phyloP scores from a whole-genome alignment of 352 stramenopile species.

The Globisporangium solare region DNA sequence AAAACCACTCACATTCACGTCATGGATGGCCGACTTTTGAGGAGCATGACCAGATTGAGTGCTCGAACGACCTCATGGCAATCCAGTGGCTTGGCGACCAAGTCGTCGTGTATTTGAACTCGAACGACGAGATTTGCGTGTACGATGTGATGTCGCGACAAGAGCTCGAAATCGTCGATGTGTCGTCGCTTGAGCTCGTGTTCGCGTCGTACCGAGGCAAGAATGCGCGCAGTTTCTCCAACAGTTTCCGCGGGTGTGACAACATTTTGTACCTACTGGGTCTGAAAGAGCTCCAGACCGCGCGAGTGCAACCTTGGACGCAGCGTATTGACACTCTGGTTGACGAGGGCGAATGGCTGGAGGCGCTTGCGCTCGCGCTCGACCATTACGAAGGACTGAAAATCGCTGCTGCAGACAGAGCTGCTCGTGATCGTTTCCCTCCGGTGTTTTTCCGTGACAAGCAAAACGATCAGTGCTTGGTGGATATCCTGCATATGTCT shows the following conservation, averaged over 20 bases:
- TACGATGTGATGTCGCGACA: slow-evolving; percentile 96
- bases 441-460: slow-evolving; percentile 86
- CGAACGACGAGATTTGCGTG: slow-evolving; percentile 94
- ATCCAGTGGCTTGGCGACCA: slow-evolving; percentile 96
- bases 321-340: slow-evolving; percentile 93
- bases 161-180: slow-evolving; percentile 92
- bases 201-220: slow-evolving; percentile 91
- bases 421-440: slow-evolving; percentile 80
- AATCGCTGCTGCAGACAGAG: slow-evolving; percentile 67
- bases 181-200: slow-evolving; percentile 91
- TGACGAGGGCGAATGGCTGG: slow-evolving; percentile 95
- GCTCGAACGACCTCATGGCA: slow-evolving; percentile 85
- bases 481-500: slow-evolving; percentile 88
- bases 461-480: slow-evolving; percentile 87
- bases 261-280: slow-evolving; percentile 92
- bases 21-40: slow-evolving; percentile 94
- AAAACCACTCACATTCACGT: slow-evolving; percentile 67
- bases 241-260: slow-evolving; percentile 91
- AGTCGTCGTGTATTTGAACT: slow-evolving; percentile 93
- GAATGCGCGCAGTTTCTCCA: slow-evolving; percentile 76
- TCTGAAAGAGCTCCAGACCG: slow-evolving; percentile 89
- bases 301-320: slow-evolving; percentile 90
- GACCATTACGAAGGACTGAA: slow-evolving; percentile 94
- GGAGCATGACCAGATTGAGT: slow-evolving; percentile 91
- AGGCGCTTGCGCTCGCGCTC: slow-evolving; percentile 93